Evolutionary conservation across 2,329 filamentous ascomycete species (phyloP), one percentile per base, ranked within the genome.

Genomic region (Falciphora oryzae): DNA sequence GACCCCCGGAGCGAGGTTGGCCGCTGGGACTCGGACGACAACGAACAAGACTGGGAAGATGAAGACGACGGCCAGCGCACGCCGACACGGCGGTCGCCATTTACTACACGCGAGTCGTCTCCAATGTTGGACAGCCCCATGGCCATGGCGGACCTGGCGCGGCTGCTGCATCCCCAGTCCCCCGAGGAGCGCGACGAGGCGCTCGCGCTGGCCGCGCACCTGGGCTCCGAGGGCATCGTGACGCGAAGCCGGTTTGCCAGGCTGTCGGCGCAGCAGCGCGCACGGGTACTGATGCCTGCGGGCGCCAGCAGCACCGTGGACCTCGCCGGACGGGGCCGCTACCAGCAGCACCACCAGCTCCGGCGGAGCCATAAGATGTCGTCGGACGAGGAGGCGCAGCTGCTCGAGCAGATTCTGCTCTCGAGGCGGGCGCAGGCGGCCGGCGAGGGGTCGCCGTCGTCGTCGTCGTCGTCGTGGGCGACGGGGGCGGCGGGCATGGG

Each of bases 111-210:
- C 25, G 85, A 88, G 70, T 75, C 75, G 62, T 89, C 87, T 0
- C 87, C 89, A 0, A 73, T 82, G 6, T 71, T 81, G 31, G 90
- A 92, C 70, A 82, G 81, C 31, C 81, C 87, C 4, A 79, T 96
- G 66, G 86, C 87, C 64, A 80, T 89, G 65, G 74, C 81, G 14
- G 88, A 91, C 65, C 83, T 99, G 18, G 91, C 93, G 2, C 85
- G 89, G 29, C 86, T 98, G 0, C 85, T 99, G 10, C 87, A 96
- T 69, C 95, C 95, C 1, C 85, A 84, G 66, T 92, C 85, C 38
- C 82, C 85, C 0, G 91, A 93, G 66, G 90, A 96, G 68, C 87
- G 88, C 56, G 87, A 93, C 63, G 91, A 97, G 76, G 93, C 95
- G 0, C 85, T 86, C 63, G 84, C 93, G 1, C 83, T 98, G 1